Conservation (phyloP, 169 alveolate species). For the Plasmodium reichenowi region DNA sequence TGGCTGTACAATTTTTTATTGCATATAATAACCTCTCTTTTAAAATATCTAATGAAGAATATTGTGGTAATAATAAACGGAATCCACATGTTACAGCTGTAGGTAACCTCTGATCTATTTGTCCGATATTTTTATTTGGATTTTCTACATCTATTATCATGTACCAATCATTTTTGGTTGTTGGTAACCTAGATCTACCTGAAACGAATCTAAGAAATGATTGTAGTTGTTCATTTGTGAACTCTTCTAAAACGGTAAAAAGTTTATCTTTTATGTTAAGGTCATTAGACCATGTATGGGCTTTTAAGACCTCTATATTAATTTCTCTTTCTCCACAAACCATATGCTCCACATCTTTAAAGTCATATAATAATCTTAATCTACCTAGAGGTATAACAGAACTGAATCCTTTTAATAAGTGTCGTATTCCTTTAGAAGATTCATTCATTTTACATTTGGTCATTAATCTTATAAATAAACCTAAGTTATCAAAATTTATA, state of each 20-base stretch:
- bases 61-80: slow-evolving; percentile 90
- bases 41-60: slow-evolving; percentile 87
- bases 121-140: slow-evolving; percentile 14
- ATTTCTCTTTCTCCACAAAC: slow-evolving; percentile 93
- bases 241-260: slow-evolving; percentile 89
- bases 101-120: slow-evolving; percentile 90
- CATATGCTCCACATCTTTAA: slow-evolving; percentile 87
- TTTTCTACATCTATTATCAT: slow-evolving; percentile 89
- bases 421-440: slow-evolving; percentile 85
- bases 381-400: slow-evolving; percentile 93
- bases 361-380: slow-evolving; percentile 88
- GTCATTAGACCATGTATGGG: slow-evolving; percentile 90
- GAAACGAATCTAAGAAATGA: slow-evolving; percentile 92
- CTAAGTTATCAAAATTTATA: slow-evolving; percentile 86
- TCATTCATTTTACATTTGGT: slow-evolving; percentile 89
- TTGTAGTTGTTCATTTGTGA: slow-evolving; percentile 90
- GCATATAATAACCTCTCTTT: slow-evolving; percentile 92
- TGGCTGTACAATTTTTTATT: slow-evolving; percentile 91
- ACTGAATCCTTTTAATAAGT: slow-evolving; percentile 89
- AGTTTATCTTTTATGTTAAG: slow-evolving; percentile 87
- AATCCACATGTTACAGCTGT: slow-evolving; percentile 94
- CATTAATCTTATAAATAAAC: slow-evolving; percentile 86
- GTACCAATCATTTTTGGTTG: slow-evolving; percentile 90
- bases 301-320: slow-evolving; percentile 87
- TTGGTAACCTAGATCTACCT: slow-evolving; percentile 93